Evolutionary conservation across 140 eudicot species (phyloP).

Genomic region (Senecio squalidus): DNA sequence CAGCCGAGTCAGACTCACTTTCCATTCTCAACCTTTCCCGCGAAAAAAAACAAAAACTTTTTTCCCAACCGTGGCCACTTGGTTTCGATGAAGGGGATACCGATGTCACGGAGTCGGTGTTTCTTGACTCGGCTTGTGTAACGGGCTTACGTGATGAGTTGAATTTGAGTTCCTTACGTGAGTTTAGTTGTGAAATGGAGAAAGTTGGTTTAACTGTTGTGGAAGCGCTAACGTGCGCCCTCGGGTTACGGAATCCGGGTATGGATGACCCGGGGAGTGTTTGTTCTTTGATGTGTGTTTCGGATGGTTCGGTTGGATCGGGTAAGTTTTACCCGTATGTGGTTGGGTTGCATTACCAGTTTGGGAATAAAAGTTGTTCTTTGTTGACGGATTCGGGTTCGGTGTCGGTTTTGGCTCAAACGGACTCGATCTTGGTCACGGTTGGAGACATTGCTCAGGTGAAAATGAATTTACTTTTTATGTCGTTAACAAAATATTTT

Average conservation of each 20-base stretch:
- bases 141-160: constrained; percentile 31
- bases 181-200: constrained; percentile 60
- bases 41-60: constrained; percentile 33
- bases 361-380: constrained; percentile 22
- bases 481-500: too few relatives aligned
- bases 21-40: constrained; percentile 43
- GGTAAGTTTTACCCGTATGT: constrained; percentile 70
- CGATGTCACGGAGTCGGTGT: constrained; percentile 33
- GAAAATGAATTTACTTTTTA: background rate
- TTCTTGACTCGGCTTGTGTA: constrained; percentile 41
- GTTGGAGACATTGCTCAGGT: constrained; percentile 94
- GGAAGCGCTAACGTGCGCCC: constrained; percentile 45
- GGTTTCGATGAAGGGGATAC: constrained; percentile 54
- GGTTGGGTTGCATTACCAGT: constrained; percentile 65
- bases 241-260: constrained; percentile 49
- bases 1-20: constrained; percentile 60
- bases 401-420: constrained; percentile 40
- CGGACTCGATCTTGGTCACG: constrained; percentile 67
- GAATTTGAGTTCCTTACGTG: constrained; percentile 33
- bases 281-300: constrained; percentile 57
- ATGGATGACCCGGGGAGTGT: constrained; percentile 31
- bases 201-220: constrained; percentile 49
- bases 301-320: constrained; percentile 15
- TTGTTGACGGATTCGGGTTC: constrained; percentile 62
- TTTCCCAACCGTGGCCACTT: constrained; percentile 62